Evolutionary conservation across 2,329 filamentous ascomycete species (phyloP), one percentile per base, ranked within the genome.

Genomic region (Neonectria magnoliae): DNA sequence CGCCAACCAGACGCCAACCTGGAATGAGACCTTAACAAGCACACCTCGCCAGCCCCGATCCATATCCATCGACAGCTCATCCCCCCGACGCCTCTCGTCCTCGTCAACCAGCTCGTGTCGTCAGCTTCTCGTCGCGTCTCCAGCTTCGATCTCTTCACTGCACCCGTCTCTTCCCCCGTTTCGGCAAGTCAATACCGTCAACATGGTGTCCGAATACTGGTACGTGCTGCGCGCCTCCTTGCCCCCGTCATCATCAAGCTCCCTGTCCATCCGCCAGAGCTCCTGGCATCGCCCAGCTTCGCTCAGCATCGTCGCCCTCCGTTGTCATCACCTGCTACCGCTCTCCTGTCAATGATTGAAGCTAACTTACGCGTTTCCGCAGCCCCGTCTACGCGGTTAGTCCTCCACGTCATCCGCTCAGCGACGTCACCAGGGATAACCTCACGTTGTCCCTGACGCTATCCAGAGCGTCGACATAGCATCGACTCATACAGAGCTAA

Each of bases 351-450:
- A 42, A 69, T 68, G 54, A 74, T 68, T 66, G 58, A 68, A 81
- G 80, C 86, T 88, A 80, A 89, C 79, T 58, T 62, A 52, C 41
- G 51, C 65, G 65, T 68, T 70, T 63, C 55, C 79, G 69, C 76
- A 99, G 95, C 87, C 95, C 95, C 85, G 95, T 97, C 79, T 99
- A 98, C 87, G 93, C 96, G 88, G 96, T 98, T 90, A 93, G 95
- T 97, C 77, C 70, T 67, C 71, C 74, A 70, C 69, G 56, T 70
- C 66, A 68, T 67, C 69, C 72, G 72, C 71, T 71, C 69, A 72
- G 67, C 75, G 70, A 78, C 74, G 75, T 76, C 75, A 75, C 74
- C 64, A 65, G 27, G 65, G 56, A 65, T 67, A 58, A 57, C 65
- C 69, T 64, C 64, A 69, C 57, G 66, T 62, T 58, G 55, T 55